Conservation (phyloP, 2,329 filamentous ascomycete genomes). For the Phialophora tarda region DNA sequence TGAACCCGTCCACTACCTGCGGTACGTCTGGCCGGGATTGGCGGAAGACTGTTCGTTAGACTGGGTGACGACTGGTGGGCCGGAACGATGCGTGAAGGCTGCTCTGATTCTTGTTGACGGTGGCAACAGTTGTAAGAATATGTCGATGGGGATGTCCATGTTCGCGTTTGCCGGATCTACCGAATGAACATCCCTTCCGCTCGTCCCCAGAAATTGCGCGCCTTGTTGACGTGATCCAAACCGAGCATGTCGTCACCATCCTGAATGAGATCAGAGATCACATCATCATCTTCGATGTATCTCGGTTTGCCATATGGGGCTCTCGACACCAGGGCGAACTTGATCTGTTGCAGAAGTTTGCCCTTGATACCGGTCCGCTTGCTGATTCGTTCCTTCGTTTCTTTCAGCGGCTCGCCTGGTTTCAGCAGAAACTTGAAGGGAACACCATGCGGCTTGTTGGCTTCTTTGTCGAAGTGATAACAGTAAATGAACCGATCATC, state of each 20-base stretch:
- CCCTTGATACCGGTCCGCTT: constrained; percentile 93
- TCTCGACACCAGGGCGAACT: constrained; percentile 81
- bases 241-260: constrained; percentile 74
- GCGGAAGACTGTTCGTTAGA: background rate
- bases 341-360: constrained; percentile 98
- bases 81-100: background rate
- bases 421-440: constrained; percentile 90
- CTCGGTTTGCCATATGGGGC: constrained; percentile 74
- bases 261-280: constrained; percentile 66
- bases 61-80: background rate
- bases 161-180: constrained; percentile 22
- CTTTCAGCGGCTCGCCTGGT: constrained; percentile 81
- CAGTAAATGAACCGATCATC: constrained; percentile 73
- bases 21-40: background rate
- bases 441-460: constrained; percentile 80
- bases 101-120: background rate
- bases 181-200: constrained; percentile 68
- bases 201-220: constrained; percentile 63
- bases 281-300: constrained; percentile 77
- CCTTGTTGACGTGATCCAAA: constrained; percentile 68
- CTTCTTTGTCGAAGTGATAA: constrained; percentile 92
- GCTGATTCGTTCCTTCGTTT: constrained; percentile 93
- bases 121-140: constrained; percentile 10
- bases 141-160: background rate
- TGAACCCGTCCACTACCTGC: background rate